Base-by-base conservation (phyloP, 1,284 basidiomycete species). In the Ganoderma sinense region DNA sequence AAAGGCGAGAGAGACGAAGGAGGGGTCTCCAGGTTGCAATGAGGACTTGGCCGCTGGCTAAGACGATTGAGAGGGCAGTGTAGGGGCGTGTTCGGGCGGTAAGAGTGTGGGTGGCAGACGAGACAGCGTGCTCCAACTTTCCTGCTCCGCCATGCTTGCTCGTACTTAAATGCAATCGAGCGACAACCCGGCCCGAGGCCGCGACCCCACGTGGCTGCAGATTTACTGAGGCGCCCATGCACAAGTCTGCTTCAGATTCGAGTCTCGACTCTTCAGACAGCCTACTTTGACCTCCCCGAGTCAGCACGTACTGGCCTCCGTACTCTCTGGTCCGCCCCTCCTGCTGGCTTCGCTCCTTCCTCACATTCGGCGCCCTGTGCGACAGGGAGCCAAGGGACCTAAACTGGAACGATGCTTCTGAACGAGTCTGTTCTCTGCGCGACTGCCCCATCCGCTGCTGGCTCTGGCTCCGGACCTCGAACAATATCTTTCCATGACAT, bases 401-500 rank as follows among this genome's bases (percentile, higher is more conserved):
- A 1, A 39, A 20, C 48, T 62, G 39, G 36, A 58, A 63, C 26
- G 20, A 91, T 93, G 90, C 85, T 84, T 71, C 81, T 92, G 2
- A 91, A 92, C 73, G 93, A 94, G 79, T 84, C 87, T 33, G 79
- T 94, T 56, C 78, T 94, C 6, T 94, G 88, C 74, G 83, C 89
- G 31, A 87, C 89, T 5, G 83, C 86, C 58, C 85, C 87, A n/a
- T 80, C 85, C 18, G 75, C 85, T 1, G 77, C 78, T 18, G 80
- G 76, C n/a, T 41, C 59, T 8, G 53, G 29, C 18, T 73, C 84
- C 31, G 89, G 88, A 5, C 80, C 86, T 33, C 93, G 93, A 2
- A 79, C 87, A 29, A 86, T 94, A 64, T 80, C 87, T 48, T 74
- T 95, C 13, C 91, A 94, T 74, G 93, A 95, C 76, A 86, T 94